Conservation (phyloP, 345 rosid species). For the Euphorbia tirucalli region DNA sequence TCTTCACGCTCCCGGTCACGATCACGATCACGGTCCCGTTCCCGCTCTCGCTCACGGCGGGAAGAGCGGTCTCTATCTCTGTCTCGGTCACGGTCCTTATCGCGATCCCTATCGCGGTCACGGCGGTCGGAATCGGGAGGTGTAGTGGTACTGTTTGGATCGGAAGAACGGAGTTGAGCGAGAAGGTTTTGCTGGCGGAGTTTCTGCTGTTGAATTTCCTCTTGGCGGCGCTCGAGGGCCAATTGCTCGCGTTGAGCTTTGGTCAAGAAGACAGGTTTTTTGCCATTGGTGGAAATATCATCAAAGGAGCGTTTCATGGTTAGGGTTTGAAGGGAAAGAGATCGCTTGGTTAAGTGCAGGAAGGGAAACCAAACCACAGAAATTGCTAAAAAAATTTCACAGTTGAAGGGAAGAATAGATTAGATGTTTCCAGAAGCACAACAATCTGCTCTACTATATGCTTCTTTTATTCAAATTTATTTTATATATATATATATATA, state of each 20-base stretch:
- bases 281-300: not conserved
- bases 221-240: slow-evolving; percentile 85
- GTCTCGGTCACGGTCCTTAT: slow-evolving; percentile 39
- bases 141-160: not conserved
- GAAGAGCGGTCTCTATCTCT: slow-evolving; percentile 23
- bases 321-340: not conserved
- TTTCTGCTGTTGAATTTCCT: slow-evolving; percentile 38
- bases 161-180: slow-evolving; percentile 14
- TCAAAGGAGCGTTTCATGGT: slow-evolving; percentile 17
- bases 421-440: not conserved
- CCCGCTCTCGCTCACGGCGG: slow-evolving; percentile 19
- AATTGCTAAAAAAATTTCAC: not conserved
- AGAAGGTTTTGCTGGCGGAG: slow-evolving; percentile 22
- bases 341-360: slow-evolving; percentile 16
- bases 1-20: slow-evolving; percentile 57
- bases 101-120: slow-evolving; percentile 40
- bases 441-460: too few relatives aligned
- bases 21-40: slow-evolving; percentile 53
- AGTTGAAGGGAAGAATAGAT: not conserved
- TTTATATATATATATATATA: too few relatives aligned
- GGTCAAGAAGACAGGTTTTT: slow-evolving; percentile 30
- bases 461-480: too few relatives aligned
- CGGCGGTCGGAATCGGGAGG: slow-evolving; percentile 32
- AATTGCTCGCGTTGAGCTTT: slow-evolving; percentile 37
- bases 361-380: slow-evolving; percentile 1